Conservation (phyloP, 768 basidiomycete species). For the Mycena sanguinolenta region DNA sequence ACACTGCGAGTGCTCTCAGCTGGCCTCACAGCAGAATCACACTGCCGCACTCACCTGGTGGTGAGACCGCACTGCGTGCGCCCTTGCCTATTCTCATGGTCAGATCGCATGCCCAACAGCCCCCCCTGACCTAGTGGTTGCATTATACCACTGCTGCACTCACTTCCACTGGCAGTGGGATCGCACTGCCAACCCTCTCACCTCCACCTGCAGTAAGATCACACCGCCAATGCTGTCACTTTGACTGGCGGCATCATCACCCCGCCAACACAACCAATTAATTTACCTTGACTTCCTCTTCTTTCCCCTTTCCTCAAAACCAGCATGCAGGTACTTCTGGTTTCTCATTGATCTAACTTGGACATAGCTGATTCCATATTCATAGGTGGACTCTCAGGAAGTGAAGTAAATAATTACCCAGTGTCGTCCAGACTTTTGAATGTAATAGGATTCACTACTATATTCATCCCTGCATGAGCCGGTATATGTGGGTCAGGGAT, state of each 20-base stretch:
- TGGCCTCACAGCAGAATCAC: too few relatives aligned
- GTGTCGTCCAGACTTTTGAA: neutral
- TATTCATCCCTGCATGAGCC: neutral
- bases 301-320: neutral
- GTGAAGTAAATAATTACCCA: neutral
- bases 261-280: neutral
- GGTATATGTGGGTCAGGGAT: too few relatives aligned
- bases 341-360: neutral
- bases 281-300: neutral
- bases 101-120: neutral
- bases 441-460: neutral
- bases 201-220: neutral
- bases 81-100: neutral
- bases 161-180: too few relatives aligned
- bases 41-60: too few relatives aligned
- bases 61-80: neutral
- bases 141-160: too few relatives aligned
- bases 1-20: too few relatives aligned
- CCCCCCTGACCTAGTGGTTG: too few relatives aligned
- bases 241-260: neutral
- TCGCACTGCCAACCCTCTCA: neutral
- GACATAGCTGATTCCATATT: neutral
- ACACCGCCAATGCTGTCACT: neutral
- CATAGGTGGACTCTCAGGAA: neutral
- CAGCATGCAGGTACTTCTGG: neutral